A percentile compares a stretch with the other conserved stretches of the same genome.
These are phyloP conservation scores for Colletotrichum orbiculare DNA, from an alignment of 2,329 filamentous ascomycete genomes.

Conservation along the genomic window DNA sequence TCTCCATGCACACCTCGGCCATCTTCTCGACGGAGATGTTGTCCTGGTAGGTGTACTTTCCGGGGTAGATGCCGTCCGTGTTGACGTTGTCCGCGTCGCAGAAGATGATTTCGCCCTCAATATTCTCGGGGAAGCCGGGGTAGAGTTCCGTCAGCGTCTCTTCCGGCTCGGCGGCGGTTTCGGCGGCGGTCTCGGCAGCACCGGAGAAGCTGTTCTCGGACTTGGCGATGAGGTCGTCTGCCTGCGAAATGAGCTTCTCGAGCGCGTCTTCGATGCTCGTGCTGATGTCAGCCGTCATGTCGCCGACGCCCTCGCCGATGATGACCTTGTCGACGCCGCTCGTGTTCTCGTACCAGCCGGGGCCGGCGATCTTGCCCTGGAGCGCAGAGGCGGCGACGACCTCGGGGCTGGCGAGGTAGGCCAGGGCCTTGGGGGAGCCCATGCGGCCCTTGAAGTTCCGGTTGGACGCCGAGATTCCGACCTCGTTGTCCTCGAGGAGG, in stretches of 20 bases:
- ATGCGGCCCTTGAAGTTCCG: conserved; percentile 93
- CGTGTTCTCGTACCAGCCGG: conserved; percentile 81
- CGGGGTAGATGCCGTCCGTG: conserved; percentile 93
- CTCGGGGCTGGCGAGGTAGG: conserved; percentile 89
- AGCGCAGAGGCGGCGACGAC: conserved; percentile 92
- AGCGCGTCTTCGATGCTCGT: conserved; percentile 76
- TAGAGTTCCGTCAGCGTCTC: conserved; percentile 74
- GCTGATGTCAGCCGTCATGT: conserved; percentile 71
- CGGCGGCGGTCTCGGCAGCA: conserved; percentile 42
- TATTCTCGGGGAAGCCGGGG: conserved; percentile 85
- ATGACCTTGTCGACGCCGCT: conserved; percentile 74
- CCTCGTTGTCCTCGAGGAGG: conserved; percentile 84
- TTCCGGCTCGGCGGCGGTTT: conserved; percentile 40
- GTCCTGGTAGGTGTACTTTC: conserved; percentile 93
- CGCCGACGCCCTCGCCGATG: conserved; percentile 77
- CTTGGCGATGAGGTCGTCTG: conserved; percentile 70
- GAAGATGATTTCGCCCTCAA: conserved; percentile 89
- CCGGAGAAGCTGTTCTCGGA: conserved; percentile 60
- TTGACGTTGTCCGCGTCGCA: conserved; percentile 85
- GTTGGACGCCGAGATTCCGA: conserved; percentile 86
- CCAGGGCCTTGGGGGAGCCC: conserved; percentile 82
- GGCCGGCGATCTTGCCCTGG: conserved; percentile 76
- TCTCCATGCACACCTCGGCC: conserved; percentile 92
- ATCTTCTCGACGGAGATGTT: conserved; percentile 80
- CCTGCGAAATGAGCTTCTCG: conserved; percentile 75